Percentiles rank a stretch among this genome's conserved stretches.
Evolutionary conservation across 305 asterid genomes (phyloP).

Genomic region (Coffea humblotiana): DNA sequence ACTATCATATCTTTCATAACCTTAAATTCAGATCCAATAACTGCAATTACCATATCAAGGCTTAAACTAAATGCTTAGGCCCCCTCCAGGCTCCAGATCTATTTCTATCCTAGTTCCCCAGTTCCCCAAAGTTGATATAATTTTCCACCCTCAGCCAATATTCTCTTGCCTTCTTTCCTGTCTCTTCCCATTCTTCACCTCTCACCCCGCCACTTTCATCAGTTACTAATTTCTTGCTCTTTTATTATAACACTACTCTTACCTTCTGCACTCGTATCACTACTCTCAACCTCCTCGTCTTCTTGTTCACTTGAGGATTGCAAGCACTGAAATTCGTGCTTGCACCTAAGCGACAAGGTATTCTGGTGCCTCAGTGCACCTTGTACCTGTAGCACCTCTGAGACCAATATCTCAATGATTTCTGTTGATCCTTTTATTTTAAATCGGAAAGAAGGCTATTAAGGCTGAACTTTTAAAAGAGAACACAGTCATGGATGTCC

Average conservation of each 20-base stretch:
- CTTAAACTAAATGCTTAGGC: background rate
- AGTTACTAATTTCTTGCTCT: background rate
- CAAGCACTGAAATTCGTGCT: background rate
- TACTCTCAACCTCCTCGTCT: background rate
- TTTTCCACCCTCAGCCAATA: background rate
- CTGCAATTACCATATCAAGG: background rate
- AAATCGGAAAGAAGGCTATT: background rate
- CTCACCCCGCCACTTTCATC: background rate
- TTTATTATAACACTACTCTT: background rate
- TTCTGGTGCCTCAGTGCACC: background rate
- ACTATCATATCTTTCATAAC: background rate
- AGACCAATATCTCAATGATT: background rate
- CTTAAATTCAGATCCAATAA: background rate
- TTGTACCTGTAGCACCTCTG: background rate
- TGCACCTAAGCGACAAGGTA: background rate
- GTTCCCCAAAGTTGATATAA: background rate
- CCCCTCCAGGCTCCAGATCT: background rate
- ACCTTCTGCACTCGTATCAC: background rate
- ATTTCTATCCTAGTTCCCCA: background rate
- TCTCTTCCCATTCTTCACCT: background rate
- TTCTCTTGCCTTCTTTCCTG: background rate
- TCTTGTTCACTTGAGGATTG: background rate
- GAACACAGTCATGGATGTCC: background rate
- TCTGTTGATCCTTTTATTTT: background rate
- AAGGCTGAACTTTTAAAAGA: background rate